Evolutionary conservation across 2,329 filamentous ascomycete species (phyloP), one percentile per base, ranked within the genome.

Genomic region (Colletotrichum salicis): DNA sequence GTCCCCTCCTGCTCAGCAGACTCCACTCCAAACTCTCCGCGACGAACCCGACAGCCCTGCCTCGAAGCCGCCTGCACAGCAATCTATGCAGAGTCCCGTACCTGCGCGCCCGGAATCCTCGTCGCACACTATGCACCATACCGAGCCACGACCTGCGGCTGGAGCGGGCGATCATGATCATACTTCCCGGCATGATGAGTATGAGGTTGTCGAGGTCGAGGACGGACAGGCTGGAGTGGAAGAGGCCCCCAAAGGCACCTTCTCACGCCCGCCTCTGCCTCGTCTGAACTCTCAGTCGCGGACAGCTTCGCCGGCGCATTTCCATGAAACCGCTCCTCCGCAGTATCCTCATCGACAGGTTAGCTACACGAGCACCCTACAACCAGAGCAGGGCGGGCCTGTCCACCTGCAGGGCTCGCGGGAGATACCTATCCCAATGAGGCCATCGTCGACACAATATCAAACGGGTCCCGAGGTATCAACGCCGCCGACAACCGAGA

Each of bases 231-330:
- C 56, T 22, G 60, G 68, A 24, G 41, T 37, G 12, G 67, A 71
- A 24, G 67, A 72, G 61, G 70, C 45, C 8, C 70, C 58, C 27
- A 72, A 58, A 62, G 41, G 45, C 54, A 51, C 57, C 37, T 62
- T 61, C 60, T 54, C 51, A 3, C 41, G 65, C 41, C 71, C 57
- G 27, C 63, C 67, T 52, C 48, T 74, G 15, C 73, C 73, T 55
- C 71, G 73, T 65, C 64, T 74, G 54, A 74, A 69, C 31, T 74
- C 73, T 11, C 70, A 71, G 59, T 74, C 73, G 11, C 62, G 73
- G 52, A 61, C 73, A 24, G 55, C 71, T 56, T 73, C 64, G 33
- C 54, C 57, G 31, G 65, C 60, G 31, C 45, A 60, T 33, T 19
- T 10, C 22, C 22, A 60, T 57, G 70, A 70, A 70, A 70, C 70